Conservation (phyloP, 257 asterid species). For the Solanum piurae region DNA sequence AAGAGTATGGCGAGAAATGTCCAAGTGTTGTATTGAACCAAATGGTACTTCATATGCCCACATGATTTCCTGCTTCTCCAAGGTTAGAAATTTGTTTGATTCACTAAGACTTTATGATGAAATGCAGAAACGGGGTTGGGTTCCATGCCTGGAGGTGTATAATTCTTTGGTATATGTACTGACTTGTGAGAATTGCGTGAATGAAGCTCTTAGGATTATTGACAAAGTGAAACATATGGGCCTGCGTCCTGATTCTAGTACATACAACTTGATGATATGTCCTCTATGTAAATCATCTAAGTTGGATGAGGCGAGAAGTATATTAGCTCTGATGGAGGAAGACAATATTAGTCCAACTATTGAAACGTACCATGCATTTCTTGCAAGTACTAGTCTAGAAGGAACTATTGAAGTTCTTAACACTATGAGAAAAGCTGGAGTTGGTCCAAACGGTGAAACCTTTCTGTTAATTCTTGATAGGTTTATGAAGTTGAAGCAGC, state of each 20-base stretch:
- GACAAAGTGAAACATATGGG: slow-evolving; percentile 62
- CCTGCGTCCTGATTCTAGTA: slow-evolving; percentile 32
- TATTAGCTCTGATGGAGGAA: slow-evolving; percentile 50
- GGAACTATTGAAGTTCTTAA: slow-evolving; percentile 44
- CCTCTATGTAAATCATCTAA: slow-evolving; percentile 65
- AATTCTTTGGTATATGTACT: slow-evolving; percentile 63
- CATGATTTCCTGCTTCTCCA: slow-evolving; percentile 78
- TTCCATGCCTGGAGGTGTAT: slow-evolving; percentile 56
- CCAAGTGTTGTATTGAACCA: slow-evolving; percentile 71
- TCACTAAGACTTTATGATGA: slow-evolving; percentile 75
- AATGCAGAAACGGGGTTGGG: slow-evolving; percentile 80
- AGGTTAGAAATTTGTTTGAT: slow-evolving; percentile 56
- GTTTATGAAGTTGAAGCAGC: slow-evolving; percentile 33
- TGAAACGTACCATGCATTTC: slow-evolving; percentile 67
- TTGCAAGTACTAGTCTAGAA: slow-evolving; percentile 40
- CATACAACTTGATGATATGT: slow-evolving; percentile 53
- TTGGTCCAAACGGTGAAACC: slow-evolving; percentile 57
- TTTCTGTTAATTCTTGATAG: slow-evolving; percentile 32
- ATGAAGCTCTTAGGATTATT: slow-evolving; percentile 56
- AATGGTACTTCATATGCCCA: slow-evolving; percentile 53
- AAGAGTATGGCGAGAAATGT: slow-evolving; percentile 93
- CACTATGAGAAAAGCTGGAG: slow-evolving; percentile 41
- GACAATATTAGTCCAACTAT: slow-evolving; percentile 45
- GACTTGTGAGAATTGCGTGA: slow-evolving; percentile 57
- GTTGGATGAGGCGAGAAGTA: slow-evolving; percentile 51